Base-by-base conservation (phyloP, 2,329 filamentous ascomycete genomes). In the Sphaerulina musiva region DNA sequence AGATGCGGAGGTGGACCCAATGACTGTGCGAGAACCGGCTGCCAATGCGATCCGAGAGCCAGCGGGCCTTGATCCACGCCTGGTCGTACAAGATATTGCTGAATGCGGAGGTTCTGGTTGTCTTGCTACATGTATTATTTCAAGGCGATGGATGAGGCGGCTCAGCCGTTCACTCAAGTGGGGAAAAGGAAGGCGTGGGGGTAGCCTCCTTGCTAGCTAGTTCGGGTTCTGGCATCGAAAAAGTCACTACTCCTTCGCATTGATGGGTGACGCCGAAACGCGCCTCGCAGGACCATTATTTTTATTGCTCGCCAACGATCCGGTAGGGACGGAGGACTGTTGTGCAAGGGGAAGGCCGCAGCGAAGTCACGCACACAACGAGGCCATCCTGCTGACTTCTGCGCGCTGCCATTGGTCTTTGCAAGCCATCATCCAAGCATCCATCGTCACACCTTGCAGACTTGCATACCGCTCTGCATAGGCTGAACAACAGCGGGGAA, bases 401-500 rank as follows among this genome's bases (percentile, higher is more conserved):
- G 32, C 23, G 48, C 12, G 20, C 38, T 40, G 26, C 31, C 26
- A 44, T 51, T 43, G 41, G 38, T 29, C 48, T 14, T 23, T 9
- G 41, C 42, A 51, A 20, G 44, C 40, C 42, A 44, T 44, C 42
- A 9, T 10, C 17, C 42, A 29, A 44, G 42, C 42, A 44, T n/a
- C 42, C 17, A 44, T 29, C 42, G 23, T 20, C 9, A 41, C 41
- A 36, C 17, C 14, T 32, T 44, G 23, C 41, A 36, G 39, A 29
- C 42, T 44, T 44, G 42, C 34, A 38, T 38, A 29, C 34, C 34
- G 34, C 4, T 38, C 10, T 38, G 34, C 34, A 38, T 38, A 38
- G 34, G 41, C 41, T 20, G 41, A 29, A 34, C n/a, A 29, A 34
- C 26, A 43, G 47, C 47, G 47, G 47, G 47, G 38, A 49, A 48